These are phyloP conservation scores for Botryotinia convoluta DNA, from an alignment of 2,329 filamentous ascomycete genomes.

Conservation along the genomic window DNA sequence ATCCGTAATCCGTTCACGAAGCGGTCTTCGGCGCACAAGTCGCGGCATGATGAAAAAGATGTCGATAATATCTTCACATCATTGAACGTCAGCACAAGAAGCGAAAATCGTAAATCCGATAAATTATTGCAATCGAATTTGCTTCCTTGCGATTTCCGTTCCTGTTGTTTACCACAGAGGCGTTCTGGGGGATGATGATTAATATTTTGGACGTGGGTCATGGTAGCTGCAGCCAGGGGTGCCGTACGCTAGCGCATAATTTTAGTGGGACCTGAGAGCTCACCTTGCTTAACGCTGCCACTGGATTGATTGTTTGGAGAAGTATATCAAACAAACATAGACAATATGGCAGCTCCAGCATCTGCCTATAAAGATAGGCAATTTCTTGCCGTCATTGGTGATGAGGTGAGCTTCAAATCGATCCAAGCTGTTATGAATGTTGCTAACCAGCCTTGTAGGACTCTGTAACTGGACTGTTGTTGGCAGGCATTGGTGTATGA, in stretches of 20 bases:
- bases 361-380: conserved; percentile 78
- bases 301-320: conserved; percentile 12
- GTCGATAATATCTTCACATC: conserved; percentile 6
- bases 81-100: neutral
- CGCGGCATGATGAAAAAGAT: conserved; percentile 58
- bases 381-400: conserved; percentile 95
- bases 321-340: conserved; percentile 18
- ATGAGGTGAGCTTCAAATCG: conserved; percentile 63
- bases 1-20: conserved; percentile 75
- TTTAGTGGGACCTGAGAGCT: conserved; percentile 19
- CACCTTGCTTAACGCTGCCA: conserved; percentile 18
- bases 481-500: conserved; percentile 89
- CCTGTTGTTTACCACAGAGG: conserved; percentile 6
- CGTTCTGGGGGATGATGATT: conserved; percentile 2
- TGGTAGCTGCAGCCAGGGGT: conserved; percentile 18
- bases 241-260: conserved; percentile 1
- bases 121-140: neutral
- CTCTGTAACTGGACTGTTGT: conserved; percentile 90
- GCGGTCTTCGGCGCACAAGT: conserved; percentile 76
- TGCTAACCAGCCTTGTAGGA: conserved; percentile 57
- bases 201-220: conserved; percentile 13
- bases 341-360: conserved; percentile 55
- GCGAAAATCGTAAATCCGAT: neutral
- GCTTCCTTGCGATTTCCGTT: conserved; percentile 12
- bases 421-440: neutral